phyloP scores from a whole-genome alignment of 192 early-diverging fungal species.

The Coemansia sp. region DNA sequence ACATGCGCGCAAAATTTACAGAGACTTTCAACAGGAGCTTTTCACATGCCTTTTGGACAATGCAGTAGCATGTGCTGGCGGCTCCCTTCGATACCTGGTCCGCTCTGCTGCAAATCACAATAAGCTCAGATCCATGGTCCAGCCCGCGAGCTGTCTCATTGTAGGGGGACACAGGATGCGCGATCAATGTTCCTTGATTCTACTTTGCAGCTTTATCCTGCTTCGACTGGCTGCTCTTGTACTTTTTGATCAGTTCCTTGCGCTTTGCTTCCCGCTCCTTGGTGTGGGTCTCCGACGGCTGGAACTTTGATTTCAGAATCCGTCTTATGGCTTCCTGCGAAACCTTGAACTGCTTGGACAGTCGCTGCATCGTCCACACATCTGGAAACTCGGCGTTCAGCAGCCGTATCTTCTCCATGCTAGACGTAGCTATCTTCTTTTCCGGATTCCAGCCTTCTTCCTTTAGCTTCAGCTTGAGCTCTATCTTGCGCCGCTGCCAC shows the following conservation, averaged over 20 bases:
- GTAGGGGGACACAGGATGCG: no score
- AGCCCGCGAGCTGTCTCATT: no score
- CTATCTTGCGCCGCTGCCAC: conserved; percentile 54
- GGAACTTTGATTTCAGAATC: conserved; percentile 57
- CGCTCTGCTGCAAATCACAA: neutral
- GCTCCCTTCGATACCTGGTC: neutral
- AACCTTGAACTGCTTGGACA: conserved; percentile 56
- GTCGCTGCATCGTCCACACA: conserved; percentile 41
- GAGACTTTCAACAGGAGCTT: neutral
- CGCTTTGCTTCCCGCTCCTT: conserved; percentile 50
- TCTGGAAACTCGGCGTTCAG: conserved; percentile 53
- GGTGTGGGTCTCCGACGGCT: conserved; percentile 23
- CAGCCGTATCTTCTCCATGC: conserved; percentile 51
- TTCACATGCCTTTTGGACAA: neutral
- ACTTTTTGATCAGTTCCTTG: conserved; percentile 33
- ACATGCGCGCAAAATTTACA: neutral
- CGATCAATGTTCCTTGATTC: neutral
- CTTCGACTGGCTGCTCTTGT: conserved; percentile 14
- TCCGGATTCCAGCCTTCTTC: conserved; percentile 31
- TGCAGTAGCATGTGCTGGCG: neutral
- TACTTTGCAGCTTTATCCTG: neutral
- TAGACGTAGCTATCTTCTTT: conserved; percentile 46
- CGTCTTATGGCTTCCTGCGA: conserved; percentile 56
- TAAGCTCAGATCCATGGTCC: no score
- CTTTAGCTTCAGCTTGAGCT: conserved; percentile 43